Percentiles rank a stretch among this genome's conserved stretches.
Conservation (phyloP, 106 monocot genomes). For the Allium cepa region DNA sequence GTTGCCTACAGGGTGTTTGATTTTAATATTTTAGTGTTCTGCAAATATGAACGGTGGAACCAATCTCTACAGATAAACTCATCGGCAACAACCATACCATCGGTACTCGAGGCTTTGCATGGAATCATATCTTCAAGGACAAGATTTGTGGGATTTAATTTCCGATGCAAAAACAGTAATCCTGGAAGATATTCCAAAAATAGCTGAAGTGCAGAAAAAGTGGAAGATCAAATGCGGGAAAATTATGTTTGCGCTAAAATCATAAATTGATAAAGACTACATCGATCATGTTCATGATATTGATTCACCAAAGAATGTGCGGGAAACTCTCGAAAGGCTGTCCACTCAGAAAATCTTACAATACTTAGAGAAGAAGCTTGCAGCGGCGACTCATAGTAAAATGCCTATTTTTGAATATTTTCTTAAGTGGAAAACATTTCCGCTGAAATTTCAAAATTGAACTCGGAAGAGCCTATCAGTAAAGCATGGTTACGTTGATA, state of each 20-base stretch:
- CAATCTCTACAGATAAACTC: neutral
- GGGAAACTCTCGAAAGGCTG: neutral
- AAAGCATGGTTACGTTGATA: neutral
- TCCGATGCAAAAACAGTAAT: neutral
- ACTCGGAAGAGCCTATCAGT: constrained; percentile 1
- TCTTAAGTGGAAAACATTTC: neutral
- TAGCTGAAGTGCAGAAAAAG: neutral
- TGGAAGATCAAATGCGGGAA: neutral
- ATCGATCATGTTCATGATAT: neutral
- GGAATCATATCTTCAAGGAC: neutral
- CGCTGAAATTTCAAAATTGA: neutral
- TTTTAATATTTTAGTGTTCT: neutral
- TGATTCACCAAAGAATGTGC: neutral
- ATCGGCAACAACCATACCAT: neutral
- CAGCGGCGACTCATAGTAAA: neutral
- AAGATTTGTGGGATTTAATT: neutral
- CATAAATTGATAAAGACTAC: neutral
- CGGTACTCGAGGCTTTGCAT: neutral
- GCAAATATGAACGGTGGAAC: neutral
- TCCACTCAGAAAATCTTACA: neutral
- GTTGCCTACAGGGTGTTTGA: neutral
- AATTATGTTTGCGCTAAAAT: neutral
- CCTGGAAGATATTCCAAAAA: neutral
- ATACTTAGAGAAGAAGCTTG: neutral
- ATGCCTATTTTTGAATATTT: neutral